Percentiles rank a stretch among this genome's conserved stretches.
phyloP scores from a whole-genome alignment of 768 basidiomycete genomes.

The Pholiota microspora region DNA sequence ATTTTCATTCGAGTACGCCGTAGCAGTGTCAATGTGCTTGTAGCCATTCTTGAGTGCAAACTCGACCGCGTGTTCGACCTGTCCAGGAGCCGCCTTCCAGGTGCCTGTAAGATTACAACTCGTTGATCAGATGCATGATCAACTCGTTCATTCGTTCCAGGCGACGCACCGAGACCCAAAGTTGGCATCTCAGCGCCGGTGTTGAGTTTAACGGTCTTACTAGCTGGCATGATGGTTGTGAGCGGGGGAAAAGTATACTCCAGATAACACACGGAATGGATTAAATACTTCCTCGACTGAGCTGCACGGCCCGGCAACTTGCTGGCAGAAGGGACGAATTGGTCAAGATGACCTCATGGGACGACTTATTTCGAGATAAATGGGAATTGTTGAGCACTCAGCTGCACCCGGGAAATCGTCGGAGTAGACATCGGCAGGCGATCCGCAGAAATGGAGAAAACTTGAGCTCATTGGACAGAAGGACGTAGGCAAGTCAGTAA shows the following conservation, averaged over 20 bases:
- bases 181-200: slow-evolving; percentile 78
- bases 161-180: slow-evolving; percentile 56
- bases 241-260: background rate
- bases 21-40: slow-evolving; percentile 68
- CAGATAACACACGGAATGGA: background rate
- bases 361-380: background rate
- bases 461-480: no score
- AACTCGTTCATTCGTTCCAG: background rate
- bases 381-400: background rate
- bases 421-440: background rate
- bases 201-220: slow-evolving; percentile 58
- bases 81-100: slow-evolving; percentile 72
- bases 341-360: background rate
- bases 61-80: slow-evolving; percentile 72
- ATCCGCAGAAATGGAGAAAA: background rate
- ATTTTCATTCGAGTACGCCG: slow-evolving; percentile 69
- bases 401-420: background rate
- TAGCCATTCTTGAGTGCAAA: slow-evolving; percentile 75
- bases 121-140: background rate
- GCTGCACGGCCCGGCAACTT: no score
- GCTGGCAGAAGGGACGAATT: background rate
- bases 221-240: slow-evolving; percentile 44
- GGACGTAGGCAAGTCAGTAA: no score
- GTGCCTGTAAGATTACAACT: slow-evolving; percentile 52
- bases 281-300: background rate